Evolutionary conservation across 108 stramenopile species (phyloP).

Genomic region (Skeletonema potamos): DNA sequence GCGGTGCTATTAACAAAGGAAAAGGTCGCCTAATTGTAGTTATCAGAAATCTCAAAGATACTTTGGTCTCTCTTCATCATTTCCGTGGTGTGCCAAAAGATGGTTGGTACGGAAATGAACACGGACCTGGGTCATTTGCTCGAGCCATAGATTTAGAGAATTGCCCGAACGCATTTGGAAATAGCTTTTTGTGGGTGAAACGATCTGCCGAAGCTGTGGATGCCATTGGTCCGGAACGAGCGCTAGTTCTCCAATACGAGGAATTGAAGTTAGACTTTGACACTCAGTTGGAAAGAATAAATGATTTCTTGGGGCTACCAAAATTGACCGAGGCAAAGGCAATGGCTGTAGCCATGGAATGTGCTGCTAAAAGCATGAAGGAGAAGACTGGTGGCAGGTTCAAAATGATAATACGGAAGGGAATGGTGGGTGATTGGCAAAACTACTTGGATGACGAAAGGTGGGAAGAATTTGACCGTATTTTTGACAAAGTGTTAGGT

Average conservation of each 20-base stretch:
- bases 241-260: constrained; percentile 35
- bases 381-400: not conserved
- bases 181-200: constrained; percentile 27
- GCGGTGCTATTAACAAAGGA: not conserved
- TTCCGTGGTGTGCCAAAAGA: constrained; percentile 30
- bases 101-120: constrained; percentile 36
- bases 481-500: constrained; percentile 18
- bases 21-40: constrained; percentile 31
- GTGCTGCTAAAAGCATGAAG: not conserved
- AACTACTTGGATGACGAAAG: constrained; percentile 17
- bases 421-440: constrained; percentile 25
- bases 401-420: constrained; percentile 15
- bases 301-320: constrained; percentile 16
- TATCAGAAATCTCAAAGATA: constrained; percentile 28
- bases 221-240: constrained; percentile 5
- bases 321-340: constrained; percentile 14
- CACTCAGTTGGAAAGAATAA: constrained; percentile 12
- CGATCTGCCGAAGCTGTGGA: constrained; percentile 8
- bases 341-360: constrained; percentile 4
- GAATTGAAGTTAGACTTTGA: constrained; percentile 20
- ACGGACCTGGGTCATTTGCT: constrained; percentile 33
- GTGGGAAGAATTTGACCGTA: constrained; percentile 22
- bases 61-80: constrained; percentile 28
- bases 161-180: constrained; percentile 36
- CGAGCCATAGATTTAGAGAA: constrained; percentile 20